Base-by-base conservation (phyloP, 768 basidiomycete species). In the Suillus subalutaceus region DNA sequence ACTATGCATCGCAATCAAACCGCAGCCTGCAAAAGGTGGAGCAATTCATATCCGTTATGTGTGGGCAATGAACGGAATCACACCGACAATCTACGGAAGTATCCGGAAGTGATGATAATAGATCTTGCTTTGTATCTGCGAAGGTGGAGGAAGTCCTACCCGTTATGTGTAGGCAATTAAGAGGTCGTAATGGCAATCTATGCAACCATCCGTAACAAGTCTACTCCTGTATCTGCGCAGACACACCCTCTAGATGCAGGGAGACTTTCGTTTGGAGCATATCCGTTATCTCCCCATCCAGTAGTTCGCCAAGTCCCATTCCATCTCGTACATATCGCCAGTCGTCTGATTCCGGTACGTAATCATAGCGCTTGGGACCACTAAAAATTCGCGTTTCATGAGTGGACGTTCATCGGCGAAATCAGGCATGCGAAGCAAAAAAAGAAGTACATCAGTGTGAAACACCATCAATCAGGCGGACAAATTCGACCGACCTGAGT, bases 361-460 rank as follows among this genome's bases (percentile, higher is more conserved):
- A 96, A 77, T 96, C 94, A 72, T 94, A 97, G 37, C 96, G 88
- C 79, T 96, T 96, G 20, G 96, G 96, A 12, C 96, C 96, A 72
- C 96, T 97, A 72, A 41, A 40, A 50, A 57, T 58, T 46, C 55
- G 53, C 16, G n/a, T 40, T 35, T 63, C 40, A 55, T 55, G 30
- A 38, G 48, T 62, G 67, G 38, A 20, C 32, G 16, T 71, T 44
- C 57, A 57, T 64, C 65, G 18, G 50, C 38, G 41, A 46, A 40
- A 41, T 16, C 46, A 7, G 48, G n/a, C 7, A 56, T 38, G 30
- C 48, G 32, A 38, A 23, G 44, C 26, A 53, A 30, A 26, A 13
- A 53, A 38, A 56, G 23, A 55, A 57, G 37, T 58, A n/a, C 16
- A 40, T 30, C 30, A 41, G 66, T 56, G 52, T 44, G 57, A 67